A percentile compares a stretch with the other conserved stretches of the same genome.
Conservation (phyloP, 768 basidiomycete genomes). For the Gymnopilus junonius region DNA sequence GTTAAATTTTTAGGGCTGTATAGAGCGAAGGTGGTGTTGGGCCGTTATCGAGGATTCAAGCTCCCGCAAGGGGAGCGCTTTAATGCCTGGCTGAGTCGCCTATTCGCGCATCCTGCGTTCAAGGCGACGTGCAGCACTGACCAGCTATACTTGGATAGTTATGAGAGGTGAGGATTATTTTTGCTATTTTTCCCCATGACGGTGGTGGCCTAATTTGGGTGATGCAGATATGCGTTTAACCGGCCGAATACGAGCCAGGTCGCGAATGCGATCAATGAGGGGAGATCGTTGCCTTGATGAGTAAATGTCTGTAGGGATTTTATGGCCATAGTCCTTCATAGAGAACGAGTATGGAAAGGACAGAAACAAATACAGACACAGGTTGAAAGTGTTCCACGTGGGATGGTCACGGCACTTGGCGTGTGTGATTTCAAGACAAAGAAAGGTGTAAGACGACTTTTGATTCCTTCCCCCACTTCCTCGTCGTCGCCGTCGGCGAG, state of each 20-base stretch:
- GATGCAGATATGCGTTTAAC: constrained; percentile 71
- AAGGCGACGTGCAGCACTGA: constrained; percentile 71
- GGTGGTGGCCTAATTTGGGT: background rate
- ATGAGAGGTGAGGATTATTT: constrained; percentile 55
- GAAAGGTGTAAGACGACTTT: background rate
- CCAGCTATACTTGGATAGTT: constrained; percentile 69
- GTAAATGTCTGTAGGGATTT: background rate
- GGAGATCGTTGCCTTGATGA: constrained; percentile 61
- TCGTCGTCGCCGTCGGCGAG: background rate
- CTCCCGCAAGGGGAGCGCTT: constrained; percentile 54
- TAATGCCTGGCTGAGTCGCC: constrained; percentile 52
- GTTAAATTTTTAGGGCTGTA: constrained; percentile 58
- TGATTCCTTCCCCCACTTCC: background rate
- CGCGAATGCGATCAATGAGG: constrained; percentile 75
- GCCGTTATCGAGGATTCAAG: constrained; percentile 70
- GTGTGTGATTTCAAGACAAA: constrained; percentile 17
- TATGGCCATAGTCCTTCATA: too few relatives aligned
- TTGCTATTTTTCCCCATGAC: constrained; percentile 3
- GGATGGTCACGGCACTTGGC: constrained; percentile 8
- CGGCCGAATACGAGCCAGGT: constrained; percentile 79
- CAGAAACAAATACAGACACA: background rate
- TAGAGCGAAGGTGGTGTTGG: constrained; percentile 64
- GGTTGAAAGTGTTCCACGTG: background rate
- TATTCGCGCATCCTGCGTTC: constrained; percentile 67
- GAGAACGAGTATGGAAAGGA: background rate